Percentiles rank a stretch among this genome's conserved stretches.
Conservation (phyloP, 2,329 filamentous ascomycete genomes). For the Phaeosphaeria sp. region DNA sequence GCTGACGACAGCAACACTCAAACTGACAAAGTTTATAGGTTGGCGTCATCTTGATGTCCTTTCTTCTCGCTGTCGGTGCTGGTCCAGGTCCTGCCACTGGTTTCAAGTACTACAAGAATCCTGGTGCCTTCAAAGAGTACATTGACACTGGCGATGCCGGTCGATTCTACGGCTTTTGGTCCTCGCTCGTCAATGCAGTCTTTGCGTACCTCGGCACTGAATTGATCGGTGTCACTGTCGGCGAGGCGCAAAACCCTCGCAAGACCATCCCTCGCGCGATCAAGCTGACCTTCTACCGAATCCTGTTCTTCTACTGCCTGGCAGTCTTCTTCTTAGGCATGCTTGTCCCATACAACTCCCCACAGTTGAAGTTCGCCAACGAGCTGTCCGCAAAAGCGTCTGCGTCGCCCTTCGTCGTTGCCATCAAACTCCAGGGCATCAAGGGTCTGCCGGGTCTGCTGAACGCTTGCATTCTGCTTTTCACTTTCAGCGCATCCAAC, state of each 20-base stretch:
- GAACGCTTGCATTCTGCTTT: conserved; percentile 76
- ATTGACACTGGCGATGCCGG: conserved; percentile 43
- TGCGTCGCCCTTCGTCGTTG: conserved; percentile 78
- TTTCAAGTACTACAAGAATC: conserved; percentile 54
- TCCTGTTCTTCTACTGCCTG: conserved; percentile 79
- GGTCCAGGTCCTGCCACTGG: conserved; percentile 51
- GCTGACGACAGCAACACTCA: background rate
- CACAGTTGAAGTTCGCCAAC: conserved; percentile 65
- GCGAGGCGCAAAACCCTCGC: conserved; percentile 80
- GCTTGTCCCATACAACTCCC: conserved; percentile 75
- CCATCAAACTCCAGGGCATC: conserved; percentile 70
- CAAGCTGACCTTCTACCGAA: conserved; percentile 81
- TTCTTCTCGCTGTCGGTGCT: conserved; percentile 53
- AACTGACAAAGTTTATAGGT: conserved; percentile 23
- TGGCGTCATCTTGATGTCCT: conserved; percentile 54
- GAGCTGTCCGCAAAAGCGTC: conserved; percentile 56
- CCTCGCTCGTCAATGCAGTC: conserved; percentile 75
- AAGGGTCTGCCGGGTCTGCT: conserved; percentile 69
- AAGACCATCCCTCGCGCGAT: conserved; percentile 79
- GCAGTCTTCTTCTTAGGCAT: conserved; percentile 78
- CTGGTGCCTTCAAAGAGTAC: conserved; percentile 54
- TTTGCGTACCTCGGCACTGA: conserved; percentile 79
- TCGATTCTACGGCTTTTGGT: conserved; percentile 63
- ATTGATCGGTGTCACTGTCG: conserved; percentile 78
- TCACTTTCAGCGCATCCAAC: conserved; percentile 79